phyloP scores from a whole-genome alignment of 2,329 filamentous ascomycete genomes.

The Penicillium sp. region DNA sequence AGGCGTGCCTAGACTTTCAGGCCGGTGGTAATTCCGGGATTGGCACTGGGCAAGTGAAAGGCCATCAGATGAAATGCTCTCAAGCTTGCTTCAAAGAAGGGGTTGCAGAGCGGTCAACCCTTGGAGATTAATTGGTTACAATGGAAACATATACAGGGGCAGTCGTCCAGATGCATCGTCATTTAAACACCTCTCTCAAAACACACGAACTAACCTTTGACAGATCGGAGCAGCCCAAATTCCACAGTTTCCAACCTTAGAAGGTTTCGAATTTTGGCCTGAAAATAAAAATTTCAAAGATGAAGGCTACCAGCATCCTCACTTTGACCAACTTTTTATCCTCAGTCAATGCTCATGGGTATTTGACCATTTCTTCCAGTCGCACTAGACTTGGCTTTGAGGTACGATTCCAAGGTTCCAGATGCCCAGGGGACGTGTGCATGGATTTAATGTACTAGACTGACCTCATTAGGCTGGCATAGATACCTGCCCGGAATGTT shows the following conservation, averaged over 20 bases:
- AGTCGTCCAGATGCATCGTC: no score
- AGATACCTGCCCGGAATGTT: slow-evolving; percentile 57
- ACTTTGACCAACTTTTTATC: slow-evolving; percentile 8
- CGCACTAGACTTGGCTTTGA: slow-evolving; percentile 48
- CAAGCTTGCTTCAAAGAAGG: background rate
- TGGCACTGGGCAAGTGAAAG: background rate
- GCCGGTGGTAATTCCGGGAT: background rate
- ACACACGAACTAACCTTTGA: no score
- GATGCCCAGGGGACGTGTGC: background rate
- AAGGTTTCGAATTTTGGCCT: no score
- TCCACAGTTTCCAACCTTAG: no score
- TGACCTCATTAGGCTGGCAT: slow-evolving; percentile 40
- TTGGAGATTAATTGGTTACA: background rate
- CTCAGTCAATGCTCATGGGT: slow-evolving; percentile 46
- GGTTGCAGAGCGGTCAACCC: background rate
- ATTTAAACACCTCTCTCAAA: no score
- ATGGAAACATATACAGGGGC: background rate
- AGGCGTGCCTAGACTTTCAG: background rate
- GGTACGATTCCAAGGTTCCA: slow-evolving; percentile 29
- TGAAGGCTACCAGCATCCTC: background rate
- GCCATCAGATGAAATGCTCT: background rate
- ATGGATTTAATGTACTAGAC: background rate
- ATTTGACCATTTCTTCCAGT: slow-evolving; percentile 47
- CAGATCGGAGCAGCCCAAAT: background rate
- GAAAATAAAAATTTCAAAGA: background rate